Evolutionary conservation across 306 rosid genomes (phyloP).

Genomic region (Acmispon strigosus): DNA sequence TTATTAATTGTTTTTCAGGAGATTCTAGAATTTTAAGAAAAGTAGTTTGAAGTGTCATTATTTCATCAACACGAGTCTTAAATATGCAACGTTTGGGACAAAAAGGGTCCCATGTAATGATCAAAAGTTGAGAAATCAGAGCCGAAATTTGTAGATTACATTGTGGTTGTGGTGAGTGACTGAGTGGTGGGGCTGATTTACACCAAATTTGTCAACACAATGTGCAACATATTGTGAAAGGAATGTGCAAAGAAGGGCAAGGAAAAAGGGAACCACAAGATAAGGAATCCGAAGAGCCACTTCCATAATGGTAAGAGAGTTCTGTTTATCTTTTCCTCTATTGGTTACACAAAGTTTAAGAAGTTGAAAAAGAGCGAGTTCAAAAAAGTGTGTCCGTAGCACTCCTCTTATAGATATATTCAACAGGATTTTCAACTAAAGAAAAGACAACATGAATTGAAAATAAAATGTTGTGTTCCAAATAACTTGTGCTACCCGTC

Average conservation of each 20-base stretch:
- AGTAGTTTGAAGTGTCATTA: not conserved
- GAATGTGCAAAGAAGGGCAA: not conserved
- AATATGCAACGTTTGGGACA: not conserved
- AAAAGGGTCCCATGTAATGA: constrained; percentile 11
- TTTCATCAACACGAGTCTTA: not conserved
- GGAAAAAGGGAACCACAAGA: not conserved
- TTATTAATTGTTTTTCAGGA: not conserved
- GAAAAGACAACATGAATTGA: too few relatives aligned
- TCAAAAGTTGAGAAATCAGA: constrained; percentile 23
- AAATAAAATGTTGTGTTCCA: too few relatives aligned
- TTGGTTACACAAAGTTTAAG: too few relatives aligned
- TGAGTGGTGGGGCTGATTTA: constrained; percentile 35
- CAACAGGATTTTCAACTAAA: too few relatives aligned
- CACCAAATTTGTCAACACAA: constrained; percentile 32
- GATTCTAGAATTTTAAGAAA: not conserved
- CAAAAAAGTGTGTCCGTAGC: too few relatives aligned
- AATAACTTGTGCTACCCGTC: too few relatives aligned
- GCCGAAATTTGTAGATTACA: constrained; percentile 19
- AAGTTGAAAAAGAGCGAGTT: too few relatives aligned
- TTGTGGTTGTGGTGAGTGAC: constrained; percentile 26
- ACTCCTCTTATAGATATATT: too few relatives aligned
- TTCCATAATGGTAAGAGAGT: too few relatives aligned
- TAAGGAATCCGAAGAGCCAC: constrained; percentile 19
- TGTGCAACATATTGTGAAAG: constrained; percentile 13
- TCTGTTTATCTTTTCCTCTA: too few relatives aligned